These are phyloP conservation scores for Sordaria brevicollis DNA, from an alignment of 495 filamentous ascomycete genomes.

Conservation along the genomic window DNA sequence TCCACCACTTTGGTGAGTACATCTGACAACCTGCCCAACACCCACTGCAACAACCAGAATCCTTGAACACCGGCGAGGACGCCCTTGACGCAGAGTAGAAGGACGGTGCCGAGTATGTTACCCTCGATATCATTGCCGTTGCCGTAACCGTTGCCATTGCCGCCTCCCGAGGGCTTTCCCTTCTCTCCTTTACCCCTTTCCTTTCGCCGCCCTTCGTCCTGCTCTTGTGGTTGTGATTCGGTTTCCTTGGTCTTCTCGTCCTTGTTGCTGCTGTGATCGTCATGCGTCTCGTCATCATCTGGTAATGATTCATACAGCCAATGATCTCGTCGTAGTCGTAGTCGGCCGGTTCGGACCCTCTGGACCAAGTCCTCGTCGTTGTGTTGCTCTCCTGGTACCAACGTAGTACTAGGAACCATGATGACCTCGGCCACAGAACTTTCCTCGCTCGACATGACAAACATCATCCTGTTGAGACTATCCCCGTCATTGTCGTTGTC, in stretches of 20 bases:
- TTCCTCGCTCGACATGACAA: background rate
- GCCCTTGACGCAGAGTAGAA: conserved; percentile 15
- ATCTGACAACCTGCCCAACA: conserved; percentile 13
- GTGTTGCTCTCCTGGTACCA: background rate
- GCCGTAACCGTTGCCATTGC: background rate
- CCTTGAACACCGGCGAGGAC: conserved; percentile 16
- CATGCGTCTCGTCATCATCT: background rate
- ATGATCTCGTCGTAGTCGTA: background rate
- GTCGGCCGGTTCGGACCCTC: background rate
- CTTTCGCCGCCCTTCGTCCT: background rate
- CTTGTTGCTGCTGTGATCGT: background rate
- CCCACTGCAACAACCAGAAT: conserved; percentile 15
- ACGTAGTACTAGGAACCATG: background rate
- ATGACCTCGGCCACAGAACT: background rate
- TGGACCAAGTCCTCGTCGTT: background rate
- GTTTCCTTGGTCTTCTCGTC: background rate
- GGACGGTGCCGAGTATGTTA: conserved; percentile 9
- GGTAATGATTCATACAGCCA: background rate
- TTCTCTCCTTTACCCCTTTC: background rate
- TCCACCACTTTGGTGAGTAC: conserved; percentile 20
- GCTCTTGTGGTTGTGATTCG: background rate
- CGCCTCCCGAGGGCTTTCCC: background rate
- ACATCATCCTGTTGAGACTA: background rate
- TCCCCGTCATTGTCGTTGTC: background rate
- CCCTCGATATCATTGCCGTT: background rate